Evolutionary conservation across 306 rosid species (phyloP).

Genomic region (Prinsepia uniflora): DNA sequence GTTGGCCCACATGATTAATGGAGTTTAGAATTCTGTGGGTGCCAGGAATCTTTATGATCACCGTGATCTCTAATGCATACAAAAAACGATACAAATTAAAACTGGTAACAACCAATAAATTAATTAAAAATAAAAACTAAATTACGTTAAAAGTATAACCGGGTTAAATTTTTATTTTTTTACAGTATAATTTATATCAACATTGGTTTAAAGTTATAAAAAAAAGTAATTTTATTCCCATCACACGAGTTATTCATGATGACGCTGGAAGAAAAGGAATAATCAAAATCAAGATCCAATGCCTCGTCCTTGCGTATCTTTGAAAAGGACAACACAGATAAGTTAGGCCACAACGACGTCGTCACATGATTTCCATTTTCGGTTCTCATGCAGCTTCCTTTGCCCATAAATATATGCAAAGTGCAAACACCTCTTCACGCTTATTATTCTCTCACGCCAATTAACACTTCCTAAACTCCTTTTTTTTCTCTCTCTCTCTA

Average conservation of each 20-base stretch:
- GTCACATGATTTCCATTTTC: constrained; percentile 19
- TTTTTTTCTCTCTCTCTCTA: constrained; percentile 14
- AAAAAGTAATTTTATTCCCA: not conserved
- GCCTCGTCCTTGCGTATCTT: constrained; percentile 40
- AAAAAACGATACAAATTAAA: too few relatives aligned
- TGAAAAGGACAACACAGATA: constrained; percentile 11
- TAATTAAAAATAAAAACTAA: too few relatives aligned
- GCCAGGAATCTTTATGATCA: constrained; percentile 42
- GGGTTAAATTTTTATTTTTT: too few relatives aligned
- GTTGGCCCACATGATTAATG: constrained; percentile 11
- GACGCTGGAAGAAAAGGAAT: constrained; percentile 11
- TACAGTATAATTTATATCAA: too few relatives aligned
- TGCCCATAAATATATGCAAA: not conserved
- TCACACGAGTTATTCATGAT: constrained; percentile 26
- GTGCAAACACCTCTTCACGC: not conserved
- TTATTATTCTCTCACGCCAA: constrained; percentile 16
- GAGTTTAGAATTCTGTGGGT: constrained; percentile 27
- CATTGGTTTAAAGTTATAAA: too few relatives aligned
- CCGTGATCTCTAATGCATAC: constrained; percentile 26
- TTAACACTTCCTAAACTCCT: not conserved
- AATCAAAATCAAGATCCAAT: constrained; percentile 21
- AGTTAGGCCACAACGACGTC: constrained; percentile 28
- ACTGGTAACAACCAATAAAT: too few relatives aligned
- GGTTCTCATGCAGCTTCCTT: constrained; percentile 40
- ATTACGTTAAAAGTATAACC: too few relatives aligned